Conservation (phyloP, 148 eudicot species). For the Cornus kousa region DNA sequence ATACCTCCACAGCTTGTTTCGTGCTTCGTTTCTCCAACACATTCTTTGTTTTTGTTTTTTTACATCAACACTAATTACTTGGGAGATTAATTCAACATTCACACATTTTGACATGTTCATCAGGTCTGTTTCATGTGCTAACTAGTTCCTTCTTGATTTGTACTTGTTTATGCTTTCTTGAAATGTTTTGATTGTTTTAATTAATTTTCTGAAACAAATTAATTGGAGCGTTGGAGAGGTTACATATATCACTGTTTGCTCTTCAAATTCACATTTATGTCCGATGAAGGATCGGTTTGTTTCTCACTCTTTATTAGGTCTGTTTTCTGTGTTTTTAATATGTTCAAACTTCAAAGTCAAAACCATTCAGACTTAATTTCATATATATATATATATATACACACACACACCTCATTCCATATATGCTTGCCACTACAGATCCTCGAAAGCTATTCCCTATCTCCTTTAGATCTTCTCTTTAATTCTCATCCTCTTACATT, state of each 20-base stretch:
- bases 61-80: not conserved
- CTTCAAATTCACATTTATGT: slow-evolving; percentile 6
- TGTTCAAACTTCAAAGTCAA: not conserved
- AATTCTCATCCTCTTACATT: not conserved
- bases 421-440: not conserved
- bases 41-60: not conserved
- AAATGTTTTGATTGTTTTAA: not conserved
- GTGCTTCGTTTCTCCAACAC: not conserved
- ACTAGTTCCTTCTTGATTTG: not conserved
- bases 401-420: not conserved
- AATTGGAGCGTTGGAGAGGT: not conserved
- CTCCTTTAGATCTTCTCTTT: not conserved
- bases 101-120: not conserved
- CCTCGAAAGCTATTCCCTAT: not conserved
- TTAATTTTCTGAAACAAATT: too few relatives aligned
- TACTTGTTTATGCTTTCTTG: not conserved
- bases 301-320: not conserved
- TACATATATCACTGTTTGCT: not conserved
- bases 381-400: too few relatives aligned
- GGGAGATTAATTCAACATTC: not conserved
- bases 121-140: not conserved
- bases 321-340: not conserved
- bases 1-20: not conserved
- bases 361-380: not conserved
- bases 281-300: not conserved